These are phyloP conservation scores for Kockovaella imperatae DNA, from an alignment of 768 basidiomycete species.

Conservation along the genomic window DNA sequence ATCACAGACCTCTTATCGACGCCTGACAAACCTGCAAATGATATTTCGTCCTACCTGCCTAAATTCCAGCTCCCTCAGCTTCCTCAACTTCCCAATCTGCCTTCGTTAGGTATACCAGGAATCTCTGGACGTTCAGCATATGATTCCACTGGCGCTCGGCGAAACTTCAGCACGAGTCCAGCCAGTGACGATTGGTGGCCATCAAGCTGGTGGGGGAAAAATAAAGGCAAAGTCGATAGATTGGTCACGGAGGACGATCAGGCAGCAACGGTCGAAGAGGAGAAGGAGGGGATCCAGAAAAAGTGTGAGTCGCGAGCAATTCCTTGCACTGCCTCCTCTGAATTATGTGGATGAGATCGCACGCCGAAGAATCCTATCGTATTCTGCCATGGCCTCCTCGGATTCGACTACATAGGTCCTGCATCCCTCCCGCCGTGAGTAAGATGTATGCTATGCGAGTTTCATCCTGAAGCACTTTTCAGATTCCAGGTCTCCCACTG, in stretches of 20 bases:
- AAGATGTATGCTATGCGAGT: not conserved
- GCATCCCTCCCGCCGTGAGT: constrained; percentile 35
- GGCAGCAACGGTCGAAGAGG: constrained; percentile 50
- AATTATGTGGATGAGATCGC: too few species aligned
- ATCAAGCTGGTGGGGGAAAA: constrained; percentile 43
- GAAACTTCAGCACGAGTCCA: constrained; percentile 18
- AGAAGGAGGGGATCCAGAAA: constrained; percentile 49
- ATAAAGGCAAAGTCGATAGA: constrained; percentile 49
- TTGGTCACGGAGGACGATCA: constrained; percentile 55
- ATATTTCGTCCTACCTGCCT: not conserved
- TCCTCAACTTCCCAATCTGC: constrained; percentile 2
- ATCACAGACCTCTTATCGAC: constrained; percentile 22
- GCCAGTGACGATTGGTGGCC: constrained; percentile 32
- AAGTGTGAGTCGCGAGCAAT: constrained; percentile 57
- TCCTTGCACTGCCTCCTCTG: not conserved
- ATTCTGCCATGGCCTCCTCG: constrained; percentile 87
- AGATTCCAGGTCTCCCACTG: constrained; percentile 83
- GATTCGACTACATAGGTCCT: constrained; percentile 42
- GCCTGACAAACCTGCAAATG: not conserved
- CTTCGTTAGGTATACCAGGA: not conserved
- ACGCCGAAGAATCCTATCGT: constrained; percentile 77
- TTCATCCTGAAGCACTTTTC: constrained; percentile 45
- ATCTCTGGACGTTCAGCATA: not conserved
- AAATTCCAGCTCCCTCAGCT: not conserved
- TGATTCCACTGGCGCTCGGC: not conserved